Conservation (phyloP, 352 stramenopile genomes). For the Peronospora destructor region DNA sequence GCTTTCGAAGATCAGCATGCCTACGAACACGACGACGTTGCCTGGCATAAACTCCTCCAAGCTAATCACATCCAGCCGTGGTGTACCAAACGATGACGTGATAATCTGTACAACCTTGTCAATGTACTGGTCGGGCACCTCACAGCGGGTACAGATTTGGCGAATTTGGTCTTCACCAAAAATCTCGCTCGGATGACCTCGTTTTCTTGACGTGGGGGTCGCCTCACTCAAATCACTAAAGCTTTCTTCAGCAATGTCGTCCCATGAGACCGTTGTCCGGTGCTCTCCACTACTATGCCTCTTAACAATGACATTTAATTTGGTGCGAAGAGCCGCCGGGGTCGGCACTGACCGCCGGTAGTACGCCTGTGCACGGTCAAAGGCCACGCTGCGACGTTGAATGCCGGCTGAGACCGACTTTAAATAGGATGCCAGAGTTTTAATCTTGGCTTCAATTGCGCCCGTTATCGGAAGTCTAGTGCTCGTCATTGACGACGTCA, state of each 20-base stretch:
- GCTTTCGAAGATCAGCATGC: constrained; percentile 64
- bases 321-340: constrained; percentile 30
- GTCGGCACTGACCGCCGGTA: constrained; percentile 38
- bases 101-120: constrained; percentile 48
- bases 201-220: constrained; percentile 45
- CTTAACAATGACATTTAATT: constrained; percentile 38
- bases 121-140: constrained; percentile 35
- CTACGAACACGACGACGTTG: constrained; percentile 61
- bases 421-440: constrained; percentile 40
- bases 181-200: constrained; percentile 34
- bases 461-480: constrained; percentile 5
- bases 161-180: constrained; percentile 46
- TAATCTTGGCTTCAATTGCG: constrained; percentile 36
- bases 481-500: constrained; percentile 10
- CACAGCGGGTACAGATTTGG: constrained; percentile 42
- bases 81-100: constrained; percentile 50
- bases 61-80: constrained; percentile 59
- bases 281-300: constrained; percentile 40
- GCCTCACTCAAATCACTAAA: constrained; percentile 38
- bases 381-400: constrained; percentile 27
- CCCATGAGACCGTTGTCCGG: constrained; percentile 41
- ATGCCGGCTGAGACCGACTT: constrained; percentile 37
- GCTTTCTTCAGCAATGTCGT: constrained; percentile 37
- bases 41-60: constrained; percentile 55
- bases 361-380: constrained; percentile 36